Conservation (phyloP, 2,329 filamentous ascomycete species). For the Fusarium chlamydosporum region DNA sequence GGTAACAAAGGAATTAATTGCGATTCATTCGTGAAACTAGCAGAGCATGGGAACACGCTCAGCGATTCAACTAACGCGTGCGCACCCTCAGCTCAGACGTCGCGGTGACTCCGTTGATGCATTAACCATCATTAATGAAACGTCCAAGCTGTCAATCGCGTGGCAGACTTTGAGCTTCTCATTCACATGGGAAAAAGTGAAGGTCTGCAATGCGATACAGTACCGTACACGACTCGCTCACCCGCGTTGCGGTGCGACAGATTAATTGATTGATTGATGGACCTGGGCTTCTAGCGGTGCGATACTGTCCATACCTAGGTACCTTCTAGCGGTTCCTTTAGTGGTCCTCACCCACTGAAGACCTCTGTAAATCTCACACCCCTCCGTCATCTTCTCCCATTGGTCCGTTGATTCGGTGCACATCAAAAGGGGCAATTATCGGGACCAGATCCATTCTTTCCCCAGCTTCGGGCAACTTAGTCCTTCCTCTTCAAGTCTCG, state of each 20-base stretch:
- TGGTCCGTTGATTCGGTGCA: constrained; percentile 1
- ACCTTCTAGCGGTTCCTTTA: constrained; percentile 4
- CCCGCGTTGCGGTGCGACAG: constrained; percentile 10
- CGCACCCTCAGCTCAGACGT: constrained; percentile 9
- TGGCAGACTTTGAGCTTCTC: constrained; percentile 23
- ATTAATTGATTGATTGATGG: not conserved
- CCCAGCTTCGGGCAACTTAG: constrained; percentile 32
- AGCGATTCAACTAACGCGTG: not conserved
- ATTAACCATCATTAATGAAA: constrained; percentile 25
- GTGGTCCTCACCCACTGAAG: not conserved
- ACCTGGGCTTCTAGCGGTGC: no score
- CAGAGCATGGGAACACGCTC: constrained; percentile 2
- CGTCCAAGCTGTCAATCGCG: constrained; percentile 41
- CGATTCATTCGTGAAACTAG: constrained; percentile 29
- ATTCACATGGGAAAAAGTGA: constrained; percentile 2
- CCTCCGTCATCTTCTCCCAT: constrained; percentile 12
- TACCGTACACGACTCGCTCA: constrained; percentile 40
- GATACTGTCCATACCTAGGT: no score
- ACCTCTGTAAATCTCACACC: constrained; percentile 14
- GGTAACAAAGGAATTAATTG: constrained; percentile 3
- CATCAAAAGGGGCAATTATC: constrained; percentile 19
- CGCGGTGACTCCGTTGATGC: constrained; percentile 30
- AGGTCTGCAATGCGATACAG: not conserved
- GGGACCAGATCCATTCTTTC: constrained; percentile 5
- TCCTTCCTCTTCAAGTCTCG: constrained; percentile 14